phyloP scores from a whole-genome alignment of 352 stramenopile genomes.

The Phytopythium cucurbitacearum region DNA sequence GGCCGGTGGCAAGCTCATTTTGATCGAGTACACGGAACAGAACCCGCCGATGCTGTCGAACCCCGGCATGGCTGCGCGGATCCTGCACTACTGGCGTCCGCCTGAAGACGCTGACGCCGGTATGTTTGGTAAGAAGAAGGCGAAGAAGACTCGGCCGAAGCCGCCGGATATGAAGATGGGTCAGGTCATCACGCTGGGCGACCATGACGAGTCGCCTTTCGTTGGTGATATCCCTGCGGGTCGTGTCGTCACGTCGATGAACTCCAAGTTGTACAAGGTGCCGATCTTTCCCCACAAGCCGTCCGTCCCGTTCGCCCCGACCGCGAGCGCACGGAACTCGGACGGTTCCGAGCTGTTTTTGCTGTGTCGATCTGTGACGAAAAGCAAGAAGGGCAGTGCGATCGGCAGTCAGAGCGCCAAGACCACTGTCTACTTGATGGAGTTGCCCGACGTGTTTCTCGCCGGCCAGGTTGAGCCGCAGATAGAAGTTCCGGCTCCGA shows the following conservation, averaged over 20 bases:
- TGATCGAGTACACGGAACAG: slow-evolving; percentile 85
- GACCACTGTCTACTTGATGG: slow-evolving; percentile 73
- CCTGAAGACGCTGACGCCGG: slow-evolving; percentile 45
- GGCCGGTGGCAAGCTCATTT: slow-evolving; percentile 69
- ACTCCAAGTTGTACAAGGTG: slow-evolving; percentile 83
- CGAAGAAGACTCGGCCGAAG: slow-evolving; percentile 62
- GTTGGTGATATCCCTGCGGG: slow-evolving; percentile 75
- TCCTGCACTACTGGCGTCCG: slow-evolving; percentile 81
- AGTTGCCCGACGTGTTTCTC: slow-evolving; percentile 71
- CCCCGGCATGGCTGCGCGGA: slow-evolving; percentile 76
- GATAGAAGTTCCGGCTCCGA: slow-evolving; percentile 77
- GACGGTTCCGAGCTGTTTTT: slow-evolving; percentile 67
- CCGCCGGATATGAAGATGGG: slow-evolving; percentile 76
- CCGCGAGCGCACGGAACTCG: slow-evolving; percentile 26
- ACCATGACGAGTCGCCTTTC: slow-evolving; percentile 80
- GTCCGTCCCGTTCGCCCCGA: slow-evolving; percentile 43
- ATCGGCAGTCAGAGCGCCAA: slow-evolving; percentile 19
- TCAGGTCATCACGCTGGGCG: slow-evolving; percentile 75
- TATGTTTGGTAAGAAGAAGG: slow-evolving; percentile 68
- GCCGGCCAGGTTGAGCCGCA: slow-evolving; percentile 79
- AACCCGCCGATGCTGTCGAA: slow-evolving; percentile 78
- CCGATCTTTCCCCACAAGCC: slow-evolving; percentile 74
- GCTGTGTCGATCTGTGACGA: slow-evolving; percentile 63
- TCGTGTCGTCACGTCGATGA: slow-evolving; percentile 71
- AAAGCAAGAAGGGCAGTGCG: slow-evolving; percentile 55